Base-by-base conservation (phyloP, 129 eudicot species). In the Centella asiatica region DNA sequence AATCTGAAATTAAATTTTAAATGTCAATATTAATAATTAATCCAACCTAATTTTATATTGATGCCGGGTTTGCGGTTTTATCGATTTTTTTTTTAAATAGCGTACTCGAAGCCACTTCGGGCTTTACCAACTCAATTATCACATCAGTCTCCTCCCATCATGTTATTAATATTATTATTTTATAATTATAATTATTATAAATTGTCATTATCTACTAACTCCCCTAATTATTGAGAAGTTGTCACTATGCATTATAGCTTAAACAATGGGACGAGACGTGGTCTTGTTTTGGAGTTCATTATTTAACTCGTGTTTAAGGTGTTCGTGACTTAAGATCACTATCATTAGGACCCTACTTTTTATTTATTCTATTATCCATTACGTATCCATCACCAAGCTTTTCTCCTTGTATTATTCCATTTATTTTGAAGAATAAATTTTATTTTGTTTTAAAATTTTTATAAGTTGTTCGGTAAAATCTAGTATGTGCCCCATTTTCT, bases 191-290 rank as follows among this genome's bases (percentile, higher is more conserved):
- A 18, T 12, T 4, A 54, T 53, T 54, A 27, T 13, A 56, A 32
- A 56, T 11, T 53, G 62, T 56, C 62, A 56, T 23, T 31, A 56
- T 56, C 62, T 18, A 31, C 62, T 23, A 56, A 56, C 62, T n/a
- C 6, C 44, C 62, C 22, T 56, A 56, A 56, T 56, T 56, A 56
- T 56, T 32, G 62, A 0, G 8, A 7, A n/a, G n/a, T 56, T 0
- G 32, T 31, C 25, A 6, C n/a, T 32, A 32, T 2, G 15, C 29
- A 29, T 29, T 29, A 37, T 17, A 54, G 6, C 20, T 9, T 19
- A 7, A 9, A 42, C 15, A 15, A 17, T 6, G 17, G 20, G 2
- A 31, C 32, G 13, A 28, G 20, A 19, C 42, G 0, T 2, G 62
- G 17, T 34, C 44, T 56, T 56, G 34, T 37, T 56, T 18, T 12